Percentiles rank a stretch among this genome's conserved stretches.
These are phyloP conservation scores for Heliamphora exappendiculata DNA, from an alignment of 148 eudicot species.

Conservation along the genomic window DNA sequence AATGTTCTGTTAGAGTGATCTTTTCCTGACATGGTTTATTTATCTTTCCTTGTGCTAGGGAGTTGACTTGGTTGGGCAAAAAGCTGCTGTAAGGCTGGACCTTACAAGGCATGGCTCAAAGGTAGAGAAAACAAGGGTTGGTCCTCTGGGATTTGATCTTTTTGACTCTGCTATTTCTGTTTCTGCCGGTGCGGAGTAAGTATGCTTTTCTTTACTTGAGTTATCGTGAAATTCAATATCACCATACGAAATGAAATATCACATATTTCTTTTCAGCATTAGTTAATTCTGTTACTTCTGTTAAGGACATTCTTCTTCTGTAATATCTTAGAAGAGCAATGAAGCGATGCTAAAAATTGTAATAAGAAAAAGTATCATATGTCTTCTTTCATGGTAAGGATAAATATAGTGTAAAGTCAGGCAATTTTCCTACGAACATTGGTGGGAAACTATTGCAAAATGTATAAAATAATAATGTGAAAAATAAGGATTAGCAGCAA, in stretches of 20 bases:
- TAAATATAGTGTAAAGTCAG: not conserved
- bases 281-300: not conserved
- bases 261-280: not conserved
- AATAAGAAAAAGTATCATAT: not conserved
- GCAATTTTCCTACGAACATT: not conserved
- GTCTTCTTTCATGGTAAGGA: not conserved
- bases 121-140: conserved; percentile 66
- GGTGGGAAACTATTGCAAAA: not conserved
- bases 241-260: no score
- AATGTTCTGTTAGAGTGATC: not conserved
- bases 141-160: conserved; percentile 63
- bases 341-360: not conserved
- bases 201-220: conserved; percentile 40
- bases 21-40: not conserved
- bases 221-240: not conserved
- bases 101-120: conserved; percentile 44
- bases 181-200: conserved; percentile 69
- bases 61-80: conserved; percentile 42
- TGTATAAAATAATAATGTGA: no score
- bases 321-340: not conserved
- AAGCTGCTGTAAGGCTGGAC: conserved; percentile 49
- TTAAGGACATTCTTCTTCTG: not conserved
- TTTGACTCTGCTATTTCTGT: conserved; percentile 87
- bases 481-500: not conserved
- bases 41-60: conserved; percentile 43